Evolutionary conservation across 2,329 filamentous ascomycete species (phyloP), one percentile per base, ranked within the genome.

Genomic region (Calonectria crousiana): DNA sequence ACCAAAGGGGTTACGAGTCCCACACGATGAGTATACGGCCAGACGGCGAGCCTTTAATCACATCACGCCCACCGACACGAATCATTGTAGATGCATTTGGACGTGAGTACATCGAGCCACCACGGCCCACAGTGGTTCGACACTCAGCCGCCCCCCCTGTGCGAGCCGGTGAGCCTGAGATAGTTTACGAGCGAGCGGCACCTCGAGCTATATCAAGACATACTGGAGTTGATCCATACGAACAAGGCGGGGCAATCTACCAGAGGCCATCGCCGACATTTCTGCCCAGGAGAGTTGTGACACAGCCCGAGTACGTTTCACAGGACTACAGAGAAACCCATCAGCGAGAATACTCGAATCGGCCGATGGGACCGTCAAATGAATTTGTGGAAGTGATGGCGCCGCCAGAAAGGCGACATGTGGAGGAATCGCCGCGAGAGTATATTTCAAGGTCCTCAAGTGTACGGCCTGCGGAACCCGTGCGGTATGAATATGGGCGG

Each of bases 11-110:
- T 20, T 83, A 85, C 68, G 84, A 88, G 30, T 76, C 83, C 8
- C 80, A 85, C 16, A 87, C 89, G 65, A 85, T 87, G 81, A 88
- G 87, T 79, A 83, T 87, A 38, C 88, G 88, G 51, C 87, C 89
- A 28, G 86, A 89, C 69, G 82, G 82, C 62, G 88, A 89, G 76
- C 86, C 89, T 38, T 86, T 87, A n/a, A 88, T 91, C 85, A 85
- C 85, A 2, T 87, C 87, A 79, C 83, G 87, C 65, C 88, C 90
- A 9, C 86, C 90, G 58, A 87, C 92, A 70, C 92, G 93, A 75
- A 93, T 98, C 76, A 89, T 98, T 41, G 88, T 97, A 69, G 96
- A 98, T 84, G 92, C 94, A 75, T 95, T 93, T 84, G 95, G 95
- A 51, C 94, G 95, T 82, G 92, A 95, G 82, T 98, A 96, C 85